Evolutionary conservation across 2,329 filamentous ascomycete genomes (phyloP).

Genomic region (Plectosphaerella sp.): DNA sequence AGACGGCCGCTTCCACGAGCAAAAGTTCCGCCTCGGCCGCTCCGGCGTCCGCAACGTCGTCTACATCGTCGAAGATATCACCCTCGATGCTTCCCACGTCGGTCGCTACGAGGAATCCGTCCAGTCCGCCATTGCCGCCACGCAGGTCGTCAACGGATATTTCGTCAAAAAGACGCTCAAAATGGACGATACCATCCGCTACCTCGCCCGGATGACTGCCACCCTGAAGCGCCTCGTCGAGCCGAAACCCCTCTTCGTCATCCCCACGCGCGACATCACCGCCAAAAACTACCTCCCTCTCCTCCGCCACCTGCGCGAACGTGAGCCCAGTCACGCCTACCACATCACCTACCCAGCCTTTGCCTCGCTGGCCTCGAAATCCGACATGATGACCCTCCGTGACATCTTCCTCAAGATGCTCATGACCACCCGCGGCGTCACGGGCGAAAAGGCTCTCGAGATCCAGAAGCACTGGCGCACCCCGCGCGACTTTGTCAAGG

Average conservation of each 20-base stretch:
- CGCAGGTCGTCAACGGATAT: slow-evolving; percentile 73
- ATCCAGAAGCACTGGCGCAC: slow-evolving; percentile 78
- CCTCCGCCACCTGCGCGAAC: slow-evolving; percentile 52
- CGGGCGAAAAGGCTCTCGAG: slow-evolving; percentile 73
- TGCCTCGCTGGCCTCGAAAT: slow-evolving; percentile 69
- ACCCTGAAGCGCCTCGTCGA: slow-evolving; percentile 65
- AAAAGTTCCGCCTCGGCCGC: slow-evolving; percentile 73
- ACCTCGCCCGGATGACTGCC: slow-evolving; percentile 67
- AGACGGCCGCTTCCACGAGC: slow-evolving; percentile 77
- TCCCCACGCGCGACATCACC: slow-evolving; percentile 62
- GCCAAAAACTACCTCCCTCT: slow-evolving; percentile 62
- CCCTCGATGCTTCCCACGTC: slow-evolving; percentile 49
- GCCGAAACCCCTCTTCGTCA: slow-evolving; percentile 50
- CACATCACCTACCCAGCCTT: slow-evolving; percentile 70
- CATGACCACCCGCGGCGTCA: slow-evolving; percentile 73
- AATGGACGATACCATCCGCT: slow-evolving; percentile 74
- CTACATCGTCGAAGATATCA: slow-evolving; percentile 73
- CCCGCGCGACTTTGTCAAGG: slow-evolving; percentile 66
- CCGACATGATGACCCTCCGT: slow-evolving; percentile 65
- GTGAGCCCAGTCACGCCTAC: slow-evolving; percentile 44
- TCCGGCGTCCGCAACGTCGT: slow-evolving; percentile 73
- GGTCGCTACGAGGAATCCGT: slow-evolving; percentile 62
- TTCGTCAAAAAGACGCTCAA: slow-evolving; percentile 73
- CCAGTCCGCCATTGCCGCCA: slow-evolving; percentile 68
- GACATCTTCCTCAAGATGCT: slow-evolving; percentile 82